Base-by-base conservation (phyloP, 768 basidiomycete species). In the Lentinula sp. region DNA sequence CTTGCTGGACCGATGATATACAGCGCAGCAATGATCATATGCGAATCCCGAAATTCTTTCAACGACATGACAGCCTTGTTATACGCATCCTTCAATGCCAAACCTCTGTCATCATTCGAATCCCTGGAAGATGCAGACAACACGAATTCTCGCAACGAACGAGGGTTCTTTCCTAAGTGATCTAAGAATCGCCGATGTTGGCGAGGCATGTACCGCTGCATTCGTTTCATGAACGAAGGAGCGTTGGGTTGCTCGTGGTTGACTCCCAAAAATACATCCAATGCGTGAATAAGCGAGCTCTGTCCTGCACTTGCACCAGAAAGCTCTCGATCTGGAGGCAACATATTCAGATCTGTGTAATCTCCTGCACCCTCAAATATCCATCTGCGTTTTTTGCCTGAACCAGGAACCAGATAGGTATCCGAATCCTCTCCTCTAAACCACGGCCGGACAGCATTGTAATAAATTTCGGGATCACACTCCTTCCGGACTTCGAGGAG, bases 221-320 rank as follows among this genome's bases (percentile, higher is more conserved):
- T 91, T 37, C 87, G 80, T 53, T 81, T 75, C 59, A 93, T 80
- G 68, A 91, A 86, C 60, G 55, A 65, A 39, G 23, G 23, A 2
- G 34, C 21, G 34, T 52, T 49, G 1, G 31, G 49, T 11, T 28
- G 39, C 8, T 72, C 71, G 65, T 84, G 81, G 65, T 88, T 84
- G 5, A 91, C 76, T 11, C 88, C 87, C 8, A 91, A 77, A 68
- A 91, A 91, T 32, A 87, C 75, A 63, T 90, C 89, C 10, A 91
- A 72, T 5, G 84, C 82, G 61, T 91, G 89, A 11, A 94, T 82
- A 21, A 93, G 74, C 4, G 87, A 80, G 68, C 89, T 91, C 73
- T 94, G 92, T 0, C 91, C 92, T 1, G 92, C 92, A 64, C 86
- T 89, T 7, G 92, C 87, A 2, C 92, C 92, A 1, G 86, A 87